These are phyloP conservation scores for Hypoxylon sp. DNA, from an alignment of 2,329 filamentous ascomycete genomes.

Conservation along the genomic window DNA sequence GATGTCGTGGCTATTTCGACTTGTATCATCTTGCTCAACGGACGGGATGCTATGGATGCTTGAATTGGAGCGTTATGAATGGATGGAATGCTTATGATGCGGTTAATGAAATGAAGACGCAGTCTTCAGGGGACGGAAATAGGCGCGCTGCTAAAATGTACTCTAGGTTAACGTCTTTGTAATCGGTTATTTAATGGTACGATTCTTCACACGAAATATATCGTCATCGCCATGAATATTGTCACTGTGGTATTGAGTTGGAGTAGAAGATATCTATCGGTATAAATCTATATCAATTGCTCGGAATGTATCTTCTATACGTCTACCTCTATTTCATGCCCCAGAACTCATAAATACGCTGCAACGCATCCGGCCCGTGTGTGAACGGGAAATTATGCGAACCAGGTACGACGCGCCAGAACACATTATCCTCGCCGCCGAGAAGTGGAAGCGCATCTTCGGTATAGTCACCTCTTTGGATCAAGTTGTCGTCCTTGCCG, in stretches of 20 bases:
- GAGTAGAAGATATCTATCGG: neutral
- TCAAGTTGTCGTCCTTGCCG: conserved; percentile 66
- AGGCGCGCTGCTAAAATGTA: conserved; percentile 21
- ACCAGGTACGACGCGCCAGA: conserved; percentile 67
- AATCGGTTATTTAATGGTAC: conserved; percentile 41
- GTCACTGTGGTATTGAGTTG: neutral
- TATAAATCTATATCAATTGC: conserved; percentile 11
- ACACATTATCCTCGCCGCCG: conserved; percentile 64
- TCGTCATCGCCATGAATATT: conserved; percentile 12
- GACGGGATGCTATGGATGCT: conserved; percentile 55
- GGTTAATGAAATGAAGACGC: neutral
- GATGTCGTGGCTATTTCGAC: conserved; percentile 53
- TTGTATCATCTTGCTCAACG: conserved; percentile 54
- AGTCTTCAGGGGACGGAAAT: neutral
- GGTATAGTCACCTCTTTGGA: conserved; percentile 65
- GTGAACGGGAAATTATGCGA: conserved; percentile 76
- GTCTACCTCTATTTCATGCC: conserved; percentile 42
- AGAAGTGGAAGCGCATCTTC: conserved; percentile 66
- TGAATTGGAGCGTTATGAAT: conserved; percentile 27
- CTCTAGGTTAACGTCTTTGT: conserved; percentile 24
- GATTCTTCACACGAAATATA: conserved; percentile 21
- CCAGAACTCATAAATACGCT: conserved; percentile 66
- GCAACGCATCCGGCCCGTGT: conserved; percentile 61
- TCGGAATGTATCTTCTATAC: neutral
- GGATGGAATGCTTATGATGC: conserved; percentile 4